These are phyloP conservation scores for Musa balbisiana DNA, from an alignment of 202 grass and related monocot genomes.

Conservation along the genomic window DNA sequence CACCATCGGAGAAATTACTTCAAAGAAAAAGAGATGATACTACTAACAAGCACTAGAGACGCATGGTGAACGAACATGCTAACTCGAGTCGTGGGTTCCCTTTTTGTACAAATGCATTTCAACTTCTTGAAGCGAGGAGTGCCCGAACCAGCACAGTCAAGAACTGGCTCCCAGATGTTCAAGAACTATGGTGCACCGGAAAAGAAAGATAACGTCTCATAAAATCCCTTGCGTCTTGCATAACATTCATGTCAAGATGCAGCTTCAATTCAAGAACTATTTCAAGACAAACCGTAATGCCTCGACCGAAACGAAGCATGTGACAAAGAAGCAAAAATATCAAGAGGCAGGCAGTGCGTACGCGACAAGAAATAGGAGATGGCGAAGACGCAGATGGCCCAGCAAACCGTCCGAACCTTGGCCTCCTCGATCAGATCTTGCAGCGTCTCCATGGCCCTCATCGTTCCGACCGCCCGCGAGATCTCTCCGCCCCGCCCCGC, in stretches of 20 bases:
- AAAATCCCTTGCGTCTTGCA: neutral
- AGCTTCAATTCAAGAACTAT: neutral
- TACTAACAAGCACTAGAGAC: too few species aligned
- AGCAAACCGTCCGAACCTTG: conserved; percentile 72
- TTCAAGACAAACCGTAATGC: neutral
- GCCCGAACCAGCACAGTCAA: neutral
- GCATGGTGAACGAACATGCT: too few species aligned
- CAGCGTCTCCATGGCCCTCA: conserved; percentile 62
- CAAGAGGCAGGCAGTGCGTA: conserved; percentile 24
- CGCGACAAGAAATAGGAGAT: conserved; percentile 82
- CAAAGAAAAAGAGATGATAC: too few species aligned
- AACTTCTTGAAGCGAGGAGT: neutral
- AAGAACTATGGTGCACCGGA: neutral
- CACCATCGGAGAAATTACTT: too few species aligned
- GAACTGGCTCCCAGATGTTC: neutral
- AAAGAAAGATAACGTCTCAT: neutral
- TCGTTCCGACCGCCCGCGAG: neutral
- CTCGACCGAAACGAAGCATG: too few species aligned
- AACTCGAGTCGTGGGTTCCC: too few species aligned
- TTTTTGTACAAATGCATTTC: neutral
- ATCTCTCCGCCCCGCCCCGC: neutral
- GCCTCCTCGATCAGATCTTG: conserved; percentile 97
- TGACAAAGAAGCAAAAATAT: neutral
- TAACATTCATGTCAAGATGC: neutral
- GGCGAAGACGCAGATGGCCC: conserved; percentile 84